Percentiles rank a stretch among this genome's conserved stretches.
Conservation (phyloP, 2,329 filamentous ascomycete species). For the Ophiostoma fasciatum region DNA sequence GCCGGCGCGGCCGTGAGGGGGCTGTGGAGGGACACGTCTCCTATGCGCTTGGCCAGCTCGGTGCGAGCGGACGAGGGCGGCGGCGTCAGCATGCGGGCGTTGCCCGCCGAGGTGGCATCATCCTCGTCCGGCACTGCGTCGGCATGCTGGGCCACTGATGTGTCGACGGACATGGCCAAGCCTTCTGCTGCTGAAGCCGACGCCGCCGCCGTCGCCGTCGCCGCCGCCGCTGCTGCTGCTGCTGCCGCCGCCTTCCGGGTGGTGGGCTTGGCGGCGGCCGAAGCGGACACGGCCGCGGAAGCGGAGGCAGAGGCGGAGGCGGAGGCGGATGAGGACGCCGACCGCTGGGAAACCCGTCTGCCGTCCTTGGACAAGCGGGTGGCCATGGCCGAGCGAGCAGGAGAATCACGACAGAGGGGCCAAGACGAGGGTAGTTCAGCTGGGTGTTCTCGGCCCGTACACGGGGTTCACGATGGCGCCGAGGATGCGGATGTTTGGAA, state of each 20-base stretch:
- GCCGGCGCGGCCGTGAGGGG: not conserved
- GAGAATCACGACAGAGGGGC: not conserved
- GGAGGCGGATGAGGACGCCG: too few species aligned
- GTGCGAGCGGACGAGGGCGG: constrained; percentile 4
- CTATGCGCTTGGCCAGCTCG: constrained; percentile 7
- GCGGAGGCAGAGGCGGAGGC: not conserved
- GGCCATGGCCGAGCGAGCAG: not conserved
- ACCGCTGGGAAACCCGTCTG: too few species aligned
- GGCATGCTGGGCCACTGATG: not conserved
- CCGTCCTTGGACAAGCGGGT: not conserved
- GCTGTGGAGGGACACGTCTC: constrained; percentile 5
- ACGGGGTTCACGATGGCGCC: too few species aligned
- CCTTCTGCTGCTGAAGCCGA: too few species aligned
- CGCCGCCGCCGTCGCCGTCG: too few species aligned
- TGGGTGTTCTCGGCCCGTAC: too few species aligned
- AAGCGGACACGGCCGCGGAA: not conserved
- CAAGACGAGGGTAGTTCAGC: not conserved
- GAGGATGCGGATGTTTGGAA: too few species aligned
- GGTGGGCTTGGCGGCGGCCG: not conserved
- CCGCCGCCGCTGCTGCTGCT: too few species aligned
- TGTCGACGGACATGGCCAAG: constrained; percentile 3
- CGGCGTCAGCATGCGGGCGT: constrained; percentile 9
- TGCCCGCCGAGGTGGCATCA: too few species aligned
- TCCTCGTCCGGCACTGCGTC: too few species aligned
- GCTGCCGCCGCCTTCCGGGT: too few species aligned